Base-by-base conservation (phyloP, 2,329 filamentous ascomycete genomes). In the Metarhizium album region DNA sequence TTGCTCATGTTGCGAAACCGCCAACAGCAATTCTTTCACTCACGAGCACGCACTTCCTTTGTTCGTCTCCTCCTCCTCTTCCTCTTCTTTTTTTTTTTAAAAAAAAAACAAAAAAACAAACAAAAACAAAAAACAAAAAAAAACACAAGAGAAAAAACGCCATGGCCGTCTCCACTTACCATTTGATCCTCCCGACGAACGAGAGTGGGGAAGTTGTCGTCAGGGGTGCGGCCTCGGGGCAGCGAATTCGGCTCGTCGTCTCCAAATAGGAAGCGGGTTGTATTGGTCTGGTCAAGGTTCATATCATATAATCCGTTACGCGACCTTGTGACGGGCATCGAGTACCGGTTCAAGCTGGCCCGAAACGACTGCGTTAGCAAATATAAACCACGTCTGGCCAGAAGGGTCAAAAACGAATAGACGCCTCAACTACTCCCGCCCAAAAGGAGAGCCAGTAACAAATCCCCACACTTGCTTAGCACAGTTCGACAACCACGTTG, bases 151-250 rank as follows among this genome's bases (percentile, higher is more conserved):
- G n/a, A n/a, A n/a, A n/a, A n/a, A 52, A 47, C 40, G 11, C 42
- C 37, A 68, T 14, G 11, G 14, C 13, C 22, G 16, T 8, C 33
- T 6, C 4, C 33, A 53, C 75, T 71, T 69, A 82, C 79, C 62
- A 80, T 68, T 53, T 76, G 74, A 47, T 71, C 72, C 49, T 79
- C 76, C 56, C 83, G 82, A 50, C 85, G 80, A 60, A 87, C 80
- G 56, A 93, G 77, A 54, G 91, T 90, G 29, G 90, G 90, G 60
- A 96, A 97, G 62, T 83, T 85, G 65, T 95, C 88, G 61, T 94
- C 86, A 47, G 80, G 83, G 56, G 82, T 81, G 50, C 84, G 82
- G 69, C 57, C 61, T 24, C 60, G 63, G 13, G 58, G 59, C 23
- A 63, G 42, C n/a, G 62, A 57, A 87, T 79, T 65, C 9, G 64